Conservation (phyloP, 2,329 filamentous ascomycete species). For the Epichloe coenophiala region DNA sequence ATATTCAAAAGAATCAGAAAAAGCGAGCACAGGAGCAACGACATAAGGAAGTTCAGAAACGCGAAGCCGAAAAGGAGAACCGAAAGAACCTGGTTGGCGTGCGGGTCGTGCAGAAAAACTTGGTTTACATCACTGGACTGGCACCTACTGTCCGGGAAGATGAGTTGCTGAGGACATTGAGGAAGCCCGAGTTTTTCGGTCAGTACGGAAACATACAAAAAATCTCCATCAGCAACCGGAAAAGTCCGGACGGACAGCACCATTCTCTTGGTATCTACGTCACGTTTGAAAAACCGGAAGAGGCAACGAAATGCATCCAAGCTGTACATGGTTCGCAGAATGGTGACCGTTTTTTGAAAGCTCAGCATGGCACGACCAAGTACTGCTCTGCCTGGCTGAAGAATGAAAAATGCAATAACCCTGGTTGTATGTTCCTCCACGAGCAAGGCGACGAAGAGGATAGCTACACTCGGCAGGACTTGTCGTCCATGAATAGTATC, state of each 20-base stretch:
- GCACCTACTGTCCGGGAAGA: conserved; percentile 88
- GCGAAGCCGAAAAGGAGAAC: conserved; percentile 88
- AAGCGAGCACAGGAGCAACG: conserved; percentile 70
- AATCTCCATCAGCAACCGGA: conserved; percentile 94
- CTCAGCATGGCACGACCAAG: conserved; percentile 78
- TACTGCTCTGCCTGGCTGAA: conserved; percentile 96
- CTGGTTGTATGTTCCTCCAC: conserved; percentile 95
- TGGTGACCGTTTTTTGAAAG: conserved; percentile 69
- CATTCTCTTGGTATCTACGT: conserved; percentile 95
- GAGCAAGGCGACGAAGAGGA: conserved; percentile 97
- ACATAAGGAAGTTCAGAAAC: conserved; percentile 92
- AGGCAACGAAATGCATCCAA: conserved; percentile 78
- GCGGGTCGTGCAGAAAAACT: conserved; percentile 92
- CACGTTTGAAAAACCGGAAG: conserved; percentile 86
- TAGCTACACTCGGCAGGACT: conserved; percentile 85
- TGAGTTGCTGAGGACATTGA: conserved; percentile 76
- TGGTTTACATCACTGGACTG: conserved; percentile 93
- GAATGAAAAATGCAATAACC: conserved; percentile 86
- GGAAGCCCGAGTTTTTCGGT: conserved; percentile 87
- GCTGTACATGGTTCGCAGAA: conserved; percentile 90
- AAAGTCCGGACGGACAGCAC: conserved; percentile 60
- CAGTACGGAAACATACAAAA: conserved; percentile 98
- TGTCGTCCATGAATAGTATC: conserved; percentile 88
- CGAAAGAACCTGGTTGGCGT: conserved; percentile 93
- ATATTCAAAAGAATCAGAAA: conserved; percentile 82